Conservation (phyloP, 108 stramenopile genomes). For the Nannochloropsis salina region DNA sequence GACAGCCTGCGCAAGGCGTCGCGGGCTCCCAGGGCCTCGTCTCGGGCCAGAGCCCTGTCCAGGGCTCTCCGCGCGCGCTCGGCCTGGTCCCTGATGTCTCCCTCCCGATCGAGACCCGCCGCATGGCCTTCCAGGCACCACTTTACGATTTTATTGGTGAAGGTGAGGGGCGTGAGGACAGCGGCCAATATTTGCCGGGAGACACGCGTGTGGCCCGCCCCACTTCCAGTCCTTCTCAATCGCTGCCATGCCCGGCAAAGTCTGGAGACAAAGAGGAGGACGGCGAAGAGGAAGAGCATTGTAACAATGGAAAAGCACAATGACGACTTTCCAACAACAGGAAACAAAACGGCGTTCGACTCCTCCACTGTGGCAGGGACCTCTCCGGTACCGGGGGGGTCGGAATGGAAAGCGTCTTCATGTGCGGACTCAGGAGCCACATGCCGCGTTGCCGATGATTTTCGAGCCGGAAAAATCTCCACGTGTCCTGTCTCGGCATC, state of each 20-base stretch:
- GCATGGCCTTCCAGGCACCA: no score
- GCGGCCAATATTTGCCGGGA: no score
- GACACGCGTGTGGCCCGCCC: no score
- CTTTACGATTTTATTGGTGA: no score
- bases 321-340: no score
- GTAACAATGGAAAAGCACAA: no score
- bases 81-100: neutral
- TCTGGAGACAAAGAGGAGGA: neutral
- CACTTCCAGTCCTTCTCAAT: neutral
- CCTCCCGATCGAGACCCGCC: neutral
- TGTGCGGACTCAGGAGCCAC: neutral
- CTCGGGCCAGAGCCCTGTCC: neutral
- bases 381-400: no score
- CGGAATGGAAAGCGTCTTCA: no score
- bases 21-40: neutral
- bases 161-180: no score
- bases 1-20: neutral
- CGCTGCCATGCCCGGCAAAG: neutral
- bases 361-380: no score
- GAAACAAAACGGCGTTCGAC: no score
- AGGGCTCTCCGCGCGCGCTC: neutral
- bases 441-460: neutral
- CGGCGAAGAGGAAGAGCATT: neutral
- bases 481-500: constrained; percentile 11
- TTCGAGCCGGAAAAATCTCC: neutral